Evolutionary conservation across 257 asterid species (phyloP).

Genomic region (Jacaranda copaia): DNA sequence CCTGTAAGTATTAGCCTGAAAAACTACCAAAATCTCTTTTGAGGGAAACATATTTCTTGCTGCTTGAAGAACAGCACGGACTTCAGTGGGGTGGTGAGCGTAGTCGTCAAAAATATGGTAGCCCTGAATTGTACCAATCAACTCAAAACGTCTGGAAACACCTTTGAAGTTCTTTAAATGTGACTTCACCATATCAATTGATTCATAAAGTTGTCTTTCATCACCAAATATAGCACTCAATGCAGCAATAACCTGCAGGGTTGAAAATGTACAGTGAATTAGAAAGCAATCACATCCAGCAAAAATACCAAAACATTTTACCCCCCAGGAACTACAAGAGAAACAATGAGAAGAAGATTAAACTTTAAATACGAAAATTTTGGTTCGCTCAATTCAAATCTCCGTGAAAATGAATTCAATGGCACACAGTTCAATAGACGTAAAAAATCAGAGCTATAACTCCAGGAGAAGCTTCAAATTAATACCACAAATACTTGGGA

Average conservation of each 20-base stretch:
- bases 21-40: constrained; percentile 45
- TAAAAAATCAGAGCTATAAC: too few species aligned
- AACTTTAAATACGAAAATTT: too few species aligned
- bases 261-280: background rate
- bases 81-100: constrained; percentile 55
- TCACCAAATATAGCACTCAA: constrained; percentile 37
- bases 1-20: constrained; percentile 58
- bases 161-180: constrained; percentile 45
- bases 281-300: background rate
- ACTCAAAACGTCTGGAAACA: constrained; percentile 50
- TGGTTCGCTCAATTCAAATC: too few species aligned
- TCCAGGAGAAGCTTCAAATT: too few species aligned
- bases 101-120: constrained; percentile 50
- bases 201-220: constrained; percentile 34
- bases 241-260: constrained; percentile 47
- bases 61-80: constrained; percentile 47
- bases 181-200: constrained; percentile 37
- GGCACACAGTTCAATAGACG: too few species aligned
- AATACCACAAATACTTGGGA: background rate
- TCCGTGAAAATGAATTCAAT: too few species aligned
- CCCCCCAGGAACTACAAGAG: background rate
- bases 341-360: background rate
- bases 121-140: constrained; percentile 38
- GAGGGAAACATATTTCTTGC: constrained; percentile 47
- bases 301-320: too few species aligned